Percentiles rank a stretch among this genome's conserved stretches.
These are phyloP conservation scores for Pseudozyma tsukubaensis DNA, from an alignment of 1,284 basidiomycete species.

Conservation along the genomic window DNA sequence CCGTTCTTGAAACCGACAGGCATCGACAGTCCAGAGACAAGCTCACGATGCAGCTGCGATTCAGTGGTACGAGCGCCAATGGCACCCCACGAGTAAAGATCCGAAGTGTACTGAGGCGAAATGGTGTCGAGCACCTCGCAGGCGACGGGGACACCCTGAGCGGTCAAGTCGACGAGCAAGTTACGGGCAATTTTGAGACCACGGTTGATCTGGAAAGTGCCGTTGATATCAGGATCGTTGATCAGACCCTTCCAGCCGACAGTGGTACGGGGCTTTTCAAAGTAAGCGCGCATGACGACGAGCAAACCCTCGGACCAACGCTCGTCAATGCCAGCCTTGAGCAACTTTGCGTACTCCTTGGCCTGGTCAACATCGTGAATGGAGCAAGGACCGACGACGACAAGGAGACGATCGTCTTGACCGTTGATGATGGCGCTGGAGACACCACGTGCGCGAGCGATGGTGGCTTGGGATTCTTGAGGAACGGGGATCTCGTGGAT, in stretches of 20 bases:
- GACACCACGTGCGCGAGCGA: conserved; percentile 59
- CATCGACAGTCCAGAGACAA: conserved; percentile 67
- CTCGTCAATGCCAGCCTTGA: conserved; percentile 67
- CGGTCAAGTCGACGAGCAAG: conserved; percentile 87
- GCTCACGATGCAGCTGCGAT: conserved; percentile 71
- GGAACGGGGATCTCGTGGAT: conserved; percentile 65
- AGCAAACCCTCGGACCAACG: conserved; percentile 76
- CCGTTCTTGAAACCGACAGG: conserved; percentile 94
- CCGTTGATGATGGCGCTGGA: conserved; percentile 63
- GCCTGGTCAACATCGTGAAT: conserved; percentile 92
- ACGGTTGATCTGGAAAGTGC: conserved; percentile 96
- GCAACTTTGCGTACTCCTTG: conserved; percentile 81
- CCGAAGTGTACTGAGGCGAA: conserved; percentile 73
- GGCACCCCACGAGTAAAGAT: conserved; percentile 92
- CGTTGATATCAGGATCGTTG: conserved; percentile 85
- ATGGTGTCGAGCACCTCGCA: conserved; percentile 85
- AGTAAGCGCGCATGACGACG: conserved; percentile 96
- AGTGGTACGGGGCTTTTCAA: conserved; percentile 84
- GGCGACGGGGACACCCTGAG: conserved; percentile 89
- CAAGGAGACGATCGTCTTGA: conserved; percentile 66
- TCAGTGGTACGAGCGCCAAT: conserved; percentile 93
- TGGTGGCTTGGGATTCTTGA: conserved; percentile 51
- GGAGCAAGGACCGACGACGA: conserved; percentile 83
- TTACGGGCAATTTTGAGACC: conserved; percentile 81
- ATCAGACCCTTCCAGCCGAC: conserved; percentile 78